phyloP scores from a whole-genome alignment of 139 green algal genomes.

The Micractinium conductrix region DNA sequence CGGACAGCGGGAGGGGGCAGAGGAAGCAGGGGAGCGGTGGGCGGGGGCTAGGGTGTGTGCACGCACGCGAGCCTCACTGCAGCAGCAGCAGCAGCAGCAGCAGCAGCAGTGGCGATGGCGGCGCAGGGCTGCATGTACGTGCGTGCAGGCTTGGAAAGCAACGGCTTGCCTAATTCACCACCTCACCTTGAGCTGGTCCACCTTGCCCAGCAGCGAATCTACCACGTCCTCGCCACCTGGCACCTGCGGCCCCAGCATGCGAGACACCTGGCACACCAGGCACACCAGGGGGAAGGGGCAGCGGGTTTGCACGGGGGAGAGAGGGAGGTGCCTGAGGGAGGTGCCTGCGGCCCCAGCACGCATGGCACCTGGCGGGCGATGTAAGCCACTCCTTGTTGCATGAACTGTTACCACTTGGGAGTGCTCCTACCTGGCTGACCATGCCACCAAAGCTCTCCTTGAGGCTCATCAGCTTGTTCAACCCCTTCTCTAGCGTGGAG shows the following conservation, averaged over 20 bases:
- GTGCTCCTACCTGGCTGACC: conserved; percentile 66
- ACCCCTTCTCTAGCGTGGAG: conserved; percentile 91
- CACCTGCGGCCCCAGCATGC: conserved; percentile 50
- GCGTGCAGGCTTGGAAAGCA: too few species aligned
- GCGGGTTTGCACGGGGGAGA: neutral
- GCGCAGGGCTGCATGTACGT: too few species aligned
- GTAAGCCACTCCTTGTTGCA: too few species aligned
- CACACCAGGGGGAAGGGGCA: neutral
- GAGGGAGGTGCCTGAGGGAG: neutral
- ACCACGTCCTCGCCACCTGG: conserved; percentile 48
- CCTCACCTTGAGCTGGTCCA: conserved; percentile 70
- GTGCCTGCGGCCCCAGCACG: conserved; percentile 50
- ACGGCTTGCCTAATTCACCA: neutral
- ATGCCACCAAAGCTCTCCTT: conserved; percentile 81
- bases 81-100: too few species aligned
- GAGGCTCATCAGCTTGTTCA: conserved; percentile 90
- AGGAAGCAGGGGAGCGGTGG: neutral
- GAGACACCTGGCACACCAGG: conserved; percentile 23
- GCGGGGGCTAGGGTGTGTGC: neutral
- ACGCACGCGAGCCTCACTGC: too few species aligned
- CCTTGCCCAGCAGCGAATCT: conserved; percentile 66
- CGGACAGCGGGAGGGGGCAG: neutral
- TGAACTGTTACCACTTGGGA: too few species aligned
- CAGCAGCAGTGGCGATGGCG: too few species aligned
- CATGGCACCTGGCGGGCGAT: too few species aligned